Evolutionary conservation across 2,329 filamentous ascomycete species (phyloP).

Genomic region (Aspergillus ibericus): DNA sequence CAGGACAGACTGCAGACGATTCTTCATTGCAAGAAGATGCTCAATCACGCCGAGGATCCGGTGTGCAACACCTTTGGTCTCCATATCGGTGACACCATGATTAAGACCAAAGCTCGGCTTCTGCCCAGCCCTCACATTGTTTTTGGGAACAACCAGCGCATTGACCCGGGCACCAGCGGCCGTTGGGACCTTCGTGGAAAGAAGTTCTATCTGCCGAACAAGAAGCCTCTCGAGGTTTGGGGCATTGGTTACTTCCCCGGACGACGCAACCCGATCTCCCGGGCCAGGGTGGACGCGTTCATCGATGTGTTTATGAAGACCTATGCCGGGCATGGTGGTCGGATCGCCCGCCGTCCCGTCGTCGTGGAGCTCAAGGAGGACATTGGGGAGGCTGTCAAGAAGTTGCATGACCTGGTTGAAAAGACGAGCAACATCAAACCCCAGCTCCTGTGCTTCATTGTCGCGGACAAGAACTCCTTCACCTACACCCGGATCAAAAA

Average conservation of each 20-base stretch:
- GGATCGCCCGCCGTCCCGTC: slow-evolving; percentile 48
- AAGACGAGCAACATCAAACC: slow-evolving; percentile 56
- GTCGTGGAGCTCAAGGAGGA: slow-evolving; percentile 46
- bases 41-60: slow-evolving; percentile 68
- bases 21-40: slow-evolving; percentile 62
- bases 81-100: slow-evolving; percentile 63
- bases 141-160: slow-evolving; percentile 58
- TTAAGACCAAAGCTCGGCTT: slow-evolving; percentile 68
- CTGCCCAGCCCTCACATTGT: slow-evolving; percentile 69
- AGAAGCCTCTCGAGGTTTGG: slow-evolving; percentile 67
- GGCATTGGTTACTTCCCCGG: slow-evolving; percentile 67
- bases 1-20: slow-evolving; percentile 67
- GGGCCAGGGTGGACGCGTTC: slow-evolving; percentile 52
- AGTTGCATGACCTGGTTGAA: slow-evolving; percentile 59
- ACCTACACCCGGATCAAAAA: slow-evolving; percentile 87
- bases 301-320: slow-evolving; percentile 61
- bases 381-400: slow-evolving; percentile 55
- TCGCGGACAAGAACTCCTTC: slow-evolving; percentile 68
- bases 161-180: slow-evolving; percentile 66
- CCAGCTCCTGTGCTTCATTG: slow-evolving; percentile 76
- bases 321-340: slow-evolving; percentile 63
- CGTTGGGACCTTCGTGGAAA: slow-evolving; percentile 86
- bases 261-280: slow-evolving; percentile 50
- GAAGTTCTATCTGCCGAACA: slow-evolving; percentile 70
- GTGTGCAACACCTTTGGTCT: slow-evolving; percentile 74